These are phyloP conservation scores for Penicillium brevicompactum DNA, from an alignment of 2,329 filamentous ascomycete genomes.

Conservation along the genomic window DNA sequence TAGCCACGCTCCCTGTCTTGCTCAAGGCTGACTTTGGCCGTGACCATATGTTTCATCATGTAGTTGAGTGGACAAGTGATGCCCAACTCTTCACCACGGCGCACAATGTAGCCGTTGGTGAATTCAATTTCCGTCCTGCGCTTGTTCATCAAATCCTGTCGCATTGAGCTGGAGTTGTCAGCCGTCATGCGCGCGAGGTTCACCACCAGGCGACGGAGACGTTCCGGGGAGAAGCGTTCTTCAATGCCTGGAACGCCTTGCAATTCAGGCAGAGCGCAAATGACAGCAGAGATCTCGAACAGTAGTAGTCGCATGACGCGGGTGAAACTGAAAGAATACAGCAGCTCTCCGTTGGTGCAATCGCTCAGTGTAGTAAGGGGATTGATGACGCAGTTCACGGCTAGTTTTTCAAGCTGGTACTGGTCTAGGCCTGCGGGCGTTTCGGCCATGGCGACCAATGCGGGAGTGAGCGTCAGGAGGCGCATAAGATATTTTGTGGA, in stretches of 20 bases:
- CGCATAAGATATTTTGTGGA: slow-evolving; percentile 64
- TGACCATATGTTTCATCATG: slow-evolving; percentile 71
- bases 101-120: slow-evolving; percentile 85
- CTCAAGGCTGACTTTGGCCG: slow-evolving; percentile 63
- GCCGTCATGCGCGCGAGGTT: slow-evolving; percentile 58
- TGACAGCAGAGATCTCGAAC: slow-evolving; percentile 71
- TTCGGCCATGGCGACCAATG: slow-evolving; percentile 63
- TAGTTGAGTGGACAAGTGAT: slow-evolving; percentile 73
- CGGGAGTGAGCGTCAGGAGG: slow-evolving; percentile 63
- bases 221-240: slow-evolving; percentile 60
- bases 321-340: slow-evolving; percentile 66
- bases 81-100: slow-evolving; percentile 70
- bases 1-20: slow-evolving; percentile 31
- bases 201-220: slow-evolving; percentile 63
- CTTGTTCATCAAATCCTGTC: slow-evolving; percentile 64
- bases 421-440: slow-evolving; percentile 65
- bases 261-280: slow-evolving; percentile 74
- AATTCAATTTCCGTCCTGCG: slow-evolving; percentile 75
- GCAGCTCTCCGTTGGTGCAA: slow-evolving; percentile 70
- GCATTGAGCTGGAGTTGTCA: slow-evolving; percentile 66
- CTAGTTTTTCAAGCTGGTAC: slow-evolving; percentile 76
- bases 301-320: slow-evolving; percentile 71
- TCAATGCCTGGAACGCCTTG: slow-evolving; percentile 61
- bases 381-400: slow-evolving; percentile 76
- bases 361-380: slow-evolving; percentile 80